Conservation (phyloP, 176 grass and related monocot species). For the Aegilops tauschii region DNA sequence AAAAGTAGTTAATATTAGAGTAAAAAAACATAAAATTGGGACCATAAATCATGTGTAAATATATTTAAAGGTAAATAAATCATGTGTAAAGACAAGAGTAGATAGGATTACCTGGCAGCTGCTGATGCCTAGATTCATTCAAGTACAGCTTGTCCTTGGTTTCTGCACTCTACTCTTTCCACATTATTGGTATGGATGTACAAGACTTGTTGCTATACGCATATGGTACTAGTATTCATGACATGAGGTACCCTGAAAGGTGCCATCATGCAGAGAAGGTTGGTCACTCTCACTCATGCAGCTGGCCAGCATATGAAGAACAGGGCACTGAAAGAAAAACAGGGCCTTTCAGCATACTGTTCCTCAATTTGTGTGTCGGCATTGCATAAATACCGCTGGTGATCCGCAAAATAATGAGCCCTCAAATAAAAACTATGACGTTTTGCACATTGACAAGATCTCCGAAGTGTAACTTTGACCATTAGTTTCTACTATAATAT, state of each 20-base stretch:
- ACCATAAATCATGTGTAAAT: background rate
- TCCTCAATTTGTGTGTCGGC: background rate
- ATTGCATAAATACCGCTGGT: background rate
- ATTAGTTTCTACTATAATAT: too few relatives aligned
- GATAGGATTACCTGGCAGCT: background rate
- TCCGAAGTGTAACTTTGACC: too few relatives aligned
- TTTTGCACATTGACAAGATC: too few relatives aligned
- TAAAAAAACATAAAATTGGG: background rate
- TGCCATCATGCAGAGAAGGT: slow-evolving; percentile 30
- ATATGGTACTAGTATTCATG: slow-evolving; percentile 29
- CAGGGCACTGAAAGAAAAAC: slow-evolving; percentile 7
- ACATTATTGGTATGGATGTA: slow-evolving; percentile 21
- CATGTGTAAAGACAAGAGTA: background rate
- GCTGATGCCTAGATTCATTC: slow-evolving; percentile 23
- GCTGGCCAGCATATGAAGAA: slow-evolving; percentile 30
- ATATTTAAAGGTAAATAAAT: background rate
- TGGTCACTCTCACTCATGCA: slow-evolving; percentile 33
- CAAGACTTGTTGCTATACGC: slow-evolving; percentile 21
- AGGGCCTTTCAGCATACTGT: slow-evolving; percentile 13
- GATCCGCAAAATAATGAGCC: too few relatives aligned
- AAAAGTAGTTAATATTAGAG: too few relatives aligned
- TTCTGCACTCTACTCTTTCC: slow-evolving; percentile 20
- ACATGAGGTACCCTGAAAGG: slow-evolving; percentile 21
- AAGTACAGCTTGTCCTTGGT: slow-evolving; percentile 1
- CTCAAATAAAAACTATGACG: too few relatives aligned